Evolutionary conservation across 169 alveolate genomes (phyloP).

Genomic region (Plasmodium yoelii): DNA sequence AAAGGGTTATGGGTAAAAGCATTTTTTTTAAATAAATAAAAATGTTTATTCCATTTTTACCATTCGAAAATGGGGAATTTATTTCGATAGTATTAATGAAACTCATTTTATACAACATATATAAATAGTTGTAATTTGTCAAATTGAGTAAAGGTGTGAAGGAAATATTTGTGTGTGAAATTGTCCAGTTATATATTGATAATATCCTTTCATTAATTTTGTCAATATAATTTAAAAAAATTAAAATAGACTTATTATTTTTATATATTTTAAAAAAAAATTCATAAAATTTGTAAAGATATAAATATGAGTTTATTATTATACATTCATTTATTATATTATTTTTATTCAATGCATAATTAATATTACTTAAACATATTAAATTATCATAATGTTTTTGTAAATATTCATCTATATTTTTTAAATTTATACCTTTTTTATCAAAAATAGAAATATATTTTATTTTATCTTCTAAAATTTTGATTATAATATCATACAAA

Average conservation of each 20-base stretch:
- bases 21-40: conserved; percentile 54
- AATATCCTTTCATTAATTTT: conserved; percentile 66
- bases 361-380: conserved; percentile 66
- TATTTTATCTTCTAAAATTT: conserved; percentile 32
- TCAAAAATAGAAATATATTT: conserved; percentile 22
- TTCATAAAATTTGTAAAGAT: conserved; percentile 48
- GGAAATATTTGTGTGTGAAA: conserved; percentile 45
- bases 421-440: conserved; percentile 13
- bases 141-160: conserved; percentile 41
- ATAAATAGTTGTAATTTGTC: conserved; percentile 61
- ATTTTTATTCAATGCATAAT: conserved; percentile 70
- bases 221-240: conserved; percentile 38
- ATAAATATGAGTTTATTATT: conserved; percentile 23
- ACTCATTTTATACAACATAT: conserved; percentile 22
- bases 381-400: conserved; percentile 43
- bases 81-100: no score
- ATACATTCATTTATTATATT: conserved; percentile 33
- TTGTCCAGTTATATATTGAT: conserved; percentile 73
- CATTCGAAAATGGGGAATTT: neutral
- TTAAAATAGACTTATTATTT: neutral
- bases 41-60: neutral
- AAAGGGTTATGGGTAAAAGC: conserved; percentile 54
- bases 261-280: conserved; percentile 20
- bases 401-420: conserved; percentile 13
- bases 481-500: conserved; percentile 5